Percentiles rank a stretch among this genome's conserved stretches.
Evolutionary conservation across 768 basidiomycete species (phyloP).

Genomic region (Dictyophora rubrovolvata): DNA sequence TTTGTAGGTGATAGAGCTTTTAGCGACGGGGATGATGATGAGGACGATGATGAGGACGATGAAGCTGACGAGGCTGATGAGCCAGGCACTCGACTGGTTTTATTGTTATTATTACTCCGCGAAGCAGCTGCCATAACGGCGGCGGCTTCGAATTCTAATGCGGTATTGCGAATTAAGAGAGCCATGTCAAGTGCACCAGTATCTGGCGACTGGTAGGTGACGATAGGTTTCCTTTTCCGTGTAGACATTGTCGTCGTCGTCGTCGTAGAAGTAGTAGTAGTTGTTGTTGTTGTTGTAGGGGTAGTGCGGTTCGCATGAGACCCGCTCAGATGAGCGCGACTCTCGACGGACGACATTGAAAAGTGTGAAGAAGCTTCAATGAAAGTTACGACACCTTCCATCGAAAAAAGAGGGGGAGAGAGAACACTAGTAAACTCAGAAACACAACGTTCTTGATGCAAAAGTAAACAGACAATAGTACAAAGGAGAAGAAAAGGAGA

Average conservation of each 20-base stretch:
- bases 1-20: background rate
- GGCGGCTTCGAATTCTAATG: constrained; percentile 10
- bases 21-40: too few species aligned
- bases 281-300: background rate
- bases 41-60: background rate
- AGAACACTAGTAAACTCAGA: background rate
- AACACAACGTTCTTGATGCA: background rate
- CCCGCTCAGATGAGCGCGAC: background rate
- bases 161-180: constrained; percentile 9
- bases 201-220: constrained; percentile 50
- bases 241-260: constrained; percentile 11
- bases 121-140: background rate
- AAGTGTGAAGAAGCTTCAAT: background rate
- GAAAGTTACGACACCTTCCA: background rate
- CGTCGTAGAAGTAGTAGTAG: constrained; percentile 5
- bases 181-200: constrained; percentile 21
- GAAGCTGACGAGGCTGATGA: background rate
- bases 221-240: constrained; percentile 45
- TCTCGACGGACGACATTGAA: background rate
- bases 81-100: background rate
- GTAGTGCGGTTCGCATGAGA: background rate
- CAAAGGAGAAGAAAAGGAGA: too few species aligned
- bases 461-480: too few species aligned
- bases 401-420: background rate
- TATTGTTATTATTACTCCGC: background rate